Base-by-base conservation (phyloP, 495 filamentous ascomycete genomes). In the Xylaria flabelliformis region DNA sequence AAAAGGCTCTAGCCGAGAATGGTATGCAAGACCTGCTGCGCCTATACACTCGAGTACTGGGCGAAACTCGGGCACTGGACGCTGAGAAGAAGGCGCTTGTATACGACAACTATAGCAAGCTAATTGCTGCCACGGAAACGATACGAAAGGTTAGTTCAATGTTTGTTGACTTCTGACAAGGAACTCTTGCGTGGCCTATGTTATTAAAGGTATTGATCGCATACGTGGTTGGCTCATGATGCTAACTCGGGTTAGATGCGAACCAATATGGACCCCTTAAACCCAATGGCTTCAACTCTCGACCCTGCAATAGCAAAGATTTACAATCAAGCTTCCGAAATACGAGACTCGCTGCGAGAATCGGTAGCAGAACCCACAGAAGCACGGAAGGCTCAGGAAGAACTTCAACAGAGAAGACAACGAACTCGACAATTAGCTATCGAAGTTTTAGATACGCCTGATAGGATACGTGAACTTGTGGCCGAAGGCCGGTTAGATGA, bases 81-180 rank as follows among this genome's bases (percentile, higher is more conserved):
- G 95, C 95, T 26, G 96, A 99, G 84, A 90, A 93, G 76, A 99
- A 99, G 81, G 94, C 96, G 29, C 84, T 99, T 51, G 96, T 99
- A 5, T 99, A 99, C 80, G 96, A 99, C 80, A 99, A 99, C 80
- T 99, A 98, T 81, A 93, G 90, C 73, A 98, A 98, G 84, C 83
- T 99, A 76, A 98, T 99, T 73, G 88, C 90, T 21, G 96, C 96
- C 19, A 98, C 97, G 17, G 94, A 97, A 80, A 98, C 95, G 15
- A 99, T 99, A 77, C 88, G 93, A 32, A 91, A 90, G 79, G 89
- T 85, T 83, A 0, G 85, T 74, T 17, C 8, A 13, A 34, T 15
- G 10, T 6, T 8, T 17, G 21, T 21, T 56, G 17, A 4, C 3
- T 5, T 32, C 4, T 29, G 19, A 44, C 50, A 19, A 56, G 19